Base-by-base conservation (phyloP, 2,329 filamentous ascomycete species). In the Ascochyta clinopodiicola region DNA sequence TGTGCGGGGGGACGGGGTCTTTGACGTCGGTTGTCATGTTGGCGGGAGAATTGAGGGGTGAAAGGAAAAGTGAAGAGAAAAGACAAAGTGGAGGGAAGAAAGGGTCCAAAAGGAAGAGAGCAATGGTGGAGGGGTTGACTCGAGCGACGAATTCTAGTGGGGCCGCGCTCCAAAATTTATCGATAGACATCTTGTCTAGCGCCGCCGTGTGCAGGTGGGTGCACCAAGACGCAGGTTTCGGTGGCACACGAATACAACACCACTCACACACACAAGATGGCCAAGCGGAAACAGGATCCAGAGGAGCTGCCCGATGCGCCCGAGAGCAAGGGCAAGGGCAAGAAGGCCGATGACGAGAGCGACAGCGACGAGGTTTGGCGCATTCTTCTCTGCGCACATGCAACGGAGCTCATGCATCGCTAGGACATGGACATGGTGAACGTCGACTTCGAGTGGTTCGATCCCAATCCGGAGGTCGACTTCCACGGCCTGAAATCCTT, bases 361-460 rank as follows among this genome's bases (percentile, higher is more conserved):
- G 70, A 69, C 54, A 75, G 72, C 65, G 73, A 75, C 61, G 71
- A 74, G 68, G 72, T 72, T 68, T 57, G 61, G 57, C 56, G 45
- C 52, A 45, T 31, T 38, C 35, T 46, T 52, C n/a, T 21, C 36
- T 49, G 46, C 50, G 37, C 45, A 45, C 44, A 55, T 51, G 39
- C 47, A 42, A 46, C 34, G 15, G 35, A 46, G 44, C 61, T 63
- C 53, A 65, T 49, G 45, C 46, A 44, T 35, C 13, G 56, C 21
- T 44, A 96, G 91, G 91, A 96, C 70, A 89, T 92, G 70, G 90
- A 96, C 73, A 89, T 94, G 75, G 87, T 99, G 63, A 89, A 98
- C 72, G 92, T 98, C 54, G 94, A 98, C 63, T 99, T 99, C 70
- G 95, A 99, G 80, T 98, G 92, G 90, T 99, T 98, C 80, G 96